Conservation (phyloP, 2,329 filamentous ascomycete species). For the Pseudogymnoascus pannorum region DNA sequence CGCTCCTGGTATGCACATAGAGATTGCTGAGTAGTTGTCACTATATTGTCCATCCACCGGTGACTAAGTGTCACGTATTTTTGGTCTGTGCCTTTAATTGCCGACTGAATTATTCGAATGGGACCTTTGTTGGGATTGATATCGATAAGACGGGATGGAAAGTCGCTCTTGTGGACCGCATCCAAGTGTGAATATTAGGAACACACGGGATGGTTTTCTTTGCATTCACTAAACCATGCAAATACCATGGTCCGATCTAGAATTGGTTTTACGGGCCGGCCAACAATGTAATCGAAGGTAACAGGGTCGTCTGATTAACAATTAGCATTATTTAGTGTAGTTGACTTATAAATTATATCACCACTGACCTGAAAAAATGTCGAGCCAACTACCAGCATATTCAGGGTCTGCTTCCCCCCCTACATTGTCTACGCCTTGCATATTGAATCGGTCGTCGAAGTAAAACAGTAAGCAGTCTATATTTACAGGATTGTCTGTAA, state of each 20-base stretch:
- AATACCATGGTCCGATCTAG: not conserved
- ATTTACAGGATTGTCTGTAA: not conserved
- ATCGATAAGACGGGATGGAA: not conserved
- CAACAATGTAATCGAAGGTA: not conserved
- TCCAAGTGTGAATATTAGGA: not conserved
- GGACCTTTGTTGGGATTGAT: not conserved
- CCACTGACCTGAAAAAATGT: not conserved
- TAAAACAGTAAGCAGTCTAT: not conserved
- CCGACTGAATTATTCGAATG: not conserved
- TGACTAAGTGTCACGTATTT: not conserved
- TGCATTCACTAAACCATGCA: not conserved
- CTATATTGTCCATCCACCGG: not conserved
- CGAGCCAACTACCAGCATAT: not conserved
- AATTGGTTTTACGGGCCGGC: not conserved
- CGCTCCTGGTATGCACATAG: not conserved
- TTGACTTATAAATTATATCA: not conserved
- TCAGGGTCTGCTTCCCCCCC: not conserved
- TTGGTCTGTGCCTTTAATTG: not conserved
- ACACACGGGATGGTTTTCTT: not conserved
- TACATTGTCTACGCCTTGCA: not conserved
- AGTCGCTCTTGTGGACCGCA: not conserved
- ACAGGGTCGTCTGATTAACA: not conserved
- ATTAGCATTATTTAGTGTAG: not conserved
- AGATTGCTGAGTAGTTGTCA: not conserved
- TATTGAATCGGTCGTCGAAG: not conserved